These are phyloP conservation scores for Artemisia tridentata DNA, from an alignment of 129 eudicot species.

Conservation along the genomic window DNA sequence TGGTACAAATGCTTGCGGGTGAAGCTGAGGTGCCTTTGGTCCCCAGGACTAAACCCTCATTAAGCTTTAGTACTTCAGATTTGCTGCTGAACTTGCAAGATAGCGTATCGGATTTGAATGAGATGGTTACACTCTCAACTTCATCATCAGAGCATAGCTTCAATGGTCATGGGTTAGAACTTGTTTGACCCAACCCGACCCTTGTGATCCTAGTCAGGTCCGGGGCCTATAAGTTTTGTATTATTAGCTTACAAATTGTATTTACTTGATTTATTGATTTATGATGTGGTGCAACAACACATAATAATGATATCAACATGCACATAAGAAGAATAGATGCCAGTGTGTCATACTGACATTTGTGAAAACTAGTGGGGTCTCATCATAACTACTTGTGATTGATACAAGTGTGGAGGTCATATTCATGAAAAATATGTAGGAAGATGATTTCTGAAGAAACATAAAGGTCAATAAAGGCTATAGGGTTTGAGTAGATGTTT, in stretches of 20 bases:
- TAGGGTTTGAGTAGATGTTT: conserved; percentile 57
- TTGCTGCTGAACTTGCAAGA: conserved; percentile 69
- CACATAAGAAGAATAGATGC: conserved; percentile 20
- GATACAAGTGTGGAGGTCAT: conserved; percentile 30
- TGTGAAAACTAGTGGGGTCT: conserved; percentile 31
- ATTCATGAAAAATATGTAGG: conserved; percentile 17
- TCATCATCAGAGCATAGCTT: conserved; percentile 65
- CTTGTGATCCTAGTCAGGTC: neutral
- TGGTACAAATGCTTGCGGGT: conserved; percentile 79
- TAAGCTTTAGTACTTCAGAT: conserved; percentile 71
- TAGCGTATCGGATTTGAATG: conserved; percentile 81
- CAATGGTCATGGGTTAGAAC: conserved; percentile 39
- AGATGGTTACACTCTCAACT: conserved; percentile 44
- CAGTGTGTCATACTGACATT: conserved; percentile 20
- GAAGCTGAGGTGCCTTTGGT: conserved; percentile 77
- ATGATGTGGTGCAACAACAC: conserved; percentile 27
- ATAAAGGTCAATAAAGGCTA: conserved; percentile 42
- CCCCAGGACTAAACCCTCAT: conserved; percentile 64
- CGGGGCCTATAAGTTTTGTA: conserved; percentile 28
- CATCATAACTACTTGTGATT: conserved; percentile 26
- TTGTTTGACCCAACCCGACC: conserved; percentile 32
- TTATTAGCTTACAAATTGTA: conserved; percentile 22
- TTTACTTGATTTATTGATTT: conserved; percentile 34
- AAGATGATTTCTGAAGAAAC: conserved; percentile 43
- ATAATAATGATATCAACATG: conserved; percentile 27